Percentiles rank a stretch among this genome's conserved stretches.
Conservation (phyloP, 2,329 filamentous ascomycete species). For the Paecilomyces variotii region DNA sequence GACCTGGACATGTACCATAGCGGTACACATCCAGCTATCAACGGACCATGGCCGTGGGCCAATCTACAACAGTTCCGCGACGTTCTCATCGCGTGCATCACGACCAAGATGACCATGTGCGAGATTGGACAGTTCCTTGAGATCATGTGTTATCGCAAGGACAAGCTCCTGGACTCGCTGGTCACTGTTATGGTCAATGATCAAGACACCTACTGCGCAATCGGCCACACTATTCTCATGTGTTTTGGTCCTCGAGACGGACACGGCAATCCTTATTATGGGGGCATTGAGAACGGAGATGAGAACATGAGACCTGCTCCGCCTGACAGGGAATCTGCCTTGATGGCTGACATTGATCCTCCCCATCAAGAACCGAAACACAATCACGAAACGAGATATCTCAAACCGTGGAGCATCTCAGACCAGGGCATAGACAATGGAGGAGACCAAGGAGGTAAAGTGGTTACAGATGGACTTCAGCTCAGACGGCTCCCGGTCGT, state of each 20-base stretch:
- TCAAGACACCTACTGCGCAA: slow-evolving; percentile 4
- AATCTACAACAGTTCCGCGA: neutral
- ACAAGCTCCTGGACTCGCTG: slow-evolving; percentile 4
- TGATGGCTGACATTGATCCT: neutral
- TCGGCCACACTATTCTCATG: slow-evolving; percentile 6
- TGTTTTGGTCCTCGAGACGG: slow-evolving; percentile 5
- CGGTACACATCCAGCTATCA: neutral
- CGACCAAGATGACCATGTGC: slow-evolving; percentile 3
- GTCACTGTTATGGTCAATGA: slow-evolving; percentile 9
- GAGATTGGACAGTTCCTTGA: slow-evolving; percentile 10
- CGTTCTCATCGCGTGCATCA: neutral
- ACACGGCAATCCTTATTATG: neutral
- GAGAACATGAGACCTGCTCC: neutral
- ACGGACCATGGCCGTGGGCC: neutral
- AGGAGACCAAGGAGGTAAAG: neutral
- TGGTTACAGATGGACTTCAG: neutral
- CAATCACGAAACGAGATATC: neutral
- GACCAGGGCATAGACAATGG: neutral
- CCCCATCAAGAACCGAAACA: neutral
- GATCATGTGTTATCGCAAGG: slow-evolving; percentile 3
- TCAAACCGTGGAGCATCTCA: neutral
- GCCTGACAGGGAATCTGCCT: neutral
- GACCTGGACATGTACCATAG: neutral
- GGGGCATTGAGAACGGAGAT: neutral
- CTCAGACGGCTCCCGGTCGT: neutral